Percentiles rank a stretch among this genome's conserved stretches.
These are phyloP conservation scores for Protomyces inouyei DNA, from an alignment of 1,139 yeast species.

Conservation along the genomic window DNA sequence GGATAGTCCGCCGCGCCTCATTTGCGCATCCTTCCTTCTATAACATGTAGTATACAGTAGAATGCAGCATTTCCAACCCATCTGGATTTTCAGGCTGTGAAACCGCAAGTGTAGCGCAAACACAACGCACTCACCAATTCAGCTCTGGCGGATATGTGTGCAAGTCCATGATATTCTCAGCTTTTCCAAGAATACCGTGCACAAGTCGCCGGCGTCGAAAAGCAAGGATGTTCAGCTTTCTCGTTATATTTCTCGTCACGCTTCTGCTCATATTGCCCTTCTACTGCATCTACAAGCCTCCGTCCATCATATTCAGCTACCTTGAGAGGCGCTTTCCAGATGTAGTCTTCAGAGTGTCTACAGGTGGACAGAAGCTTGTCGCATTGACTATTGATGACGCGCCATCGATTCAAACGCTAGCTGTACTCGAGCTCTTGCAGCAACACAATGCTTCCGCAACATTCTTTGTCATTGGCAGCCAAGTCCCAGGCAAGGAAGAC, in stretches of 20 bases:
- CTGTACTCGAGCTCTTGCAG: conserved; percentile 80
- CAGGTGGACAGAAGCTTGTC: conserved; percentile 5
- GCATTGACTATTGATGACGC: conserved; percentile 45
- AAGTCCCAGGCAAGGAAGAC: not conserved
- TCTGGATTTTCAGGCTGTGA: too few species aligned
- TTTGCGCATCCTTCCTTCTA: too few species aligned
- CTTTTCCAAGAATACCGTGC: not conserved
- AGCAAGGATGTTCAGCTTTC: not conserved
- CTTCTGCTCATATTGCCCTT: conserved; percentile 1
- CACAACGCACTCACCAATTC: too few species aligned
- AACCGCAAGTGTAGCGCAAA: too few species aligned
- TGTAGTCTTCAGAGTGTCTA: conserved; percentile 10
- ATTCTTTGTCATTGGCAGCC: conserved; percentile 24
- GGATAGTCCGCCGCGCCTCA: not conserved
- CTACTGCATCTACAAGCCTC: conserved; percentile 16
- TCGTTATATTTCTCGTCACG: not conserved
- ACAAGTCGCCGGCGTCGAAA: not conserved
- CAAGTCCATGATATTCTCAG: not conserved
- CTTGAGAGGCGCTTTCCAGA: conserved; percentile 9
- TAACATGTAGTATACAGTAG: too few species aligned
- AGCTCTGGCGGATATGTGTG: too few species aligned
- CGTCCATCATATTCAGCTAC: conserved; percentile 1
- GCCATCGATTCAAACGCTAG: conserved; percentile 65
- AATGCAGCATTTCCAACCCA: too few species aligned
- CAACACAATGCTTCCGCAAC: conserved; percentile 15